These are phyloP conservation scores for Psophocarpus tetragonolobus DNA, from an alignment of 306 rosid species.

Conservation along the genomic window DNA sequence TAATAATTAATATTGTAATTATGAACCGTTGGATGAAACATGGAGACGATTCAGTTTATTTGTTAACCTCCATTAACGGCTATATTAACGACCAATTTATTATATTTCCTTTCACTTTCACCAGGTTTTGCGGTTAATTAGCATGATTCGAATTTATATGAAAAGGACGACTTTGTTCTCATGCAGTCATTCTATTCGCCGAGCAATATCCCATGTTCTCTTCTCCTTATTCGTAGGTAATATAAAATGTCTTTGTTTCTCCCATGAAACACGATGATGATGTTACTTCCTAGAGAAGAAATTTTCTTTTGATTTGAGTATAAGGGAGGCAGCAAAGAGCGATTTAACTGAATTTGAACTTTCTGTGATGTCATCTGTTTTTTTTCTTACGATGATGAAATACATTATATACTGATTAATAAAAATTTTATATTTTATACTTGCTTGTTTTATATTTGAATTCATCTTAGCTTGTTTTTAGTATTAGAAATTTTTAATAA, in stretches of 20 bases:
- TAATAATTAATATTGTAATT: neutral
- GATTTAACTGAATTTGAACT: no score
- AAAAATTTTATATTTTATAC: no score
- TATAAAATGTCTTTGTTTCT: neutral
- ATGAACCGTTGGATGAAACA: neutral
- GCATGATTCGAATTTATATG: neutral
- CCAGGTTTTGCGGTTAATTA: neutral
- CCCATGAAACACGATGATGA: neutral
- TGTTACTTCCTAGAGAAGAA: neutral
- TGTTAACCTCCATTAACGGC: neutral
- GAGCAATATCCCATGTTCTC: neutral
- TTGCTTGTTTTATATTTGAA: no score
- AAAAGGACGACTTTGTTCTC: neutral
- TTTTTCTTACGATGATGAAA: no score
- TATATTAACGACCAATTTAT: neutral
- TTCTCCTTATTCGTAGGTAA: neutral
- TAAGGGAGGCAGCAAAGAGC: no score
- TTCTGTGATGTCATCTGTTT: no score
- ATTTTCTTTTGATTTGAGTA: no score
- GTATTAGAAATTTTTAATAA: no score
- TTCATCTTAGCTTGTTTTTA: no score
- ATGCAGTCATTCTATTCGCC: neutral
- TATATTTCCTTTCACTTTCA: neutral
- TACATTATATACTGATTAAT: no score
- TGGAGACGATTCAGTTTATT: neutral